phyloP scores from a whole-genome alignment of 23 red algal genomes.

The Cyanidium caldarium region DNA sequence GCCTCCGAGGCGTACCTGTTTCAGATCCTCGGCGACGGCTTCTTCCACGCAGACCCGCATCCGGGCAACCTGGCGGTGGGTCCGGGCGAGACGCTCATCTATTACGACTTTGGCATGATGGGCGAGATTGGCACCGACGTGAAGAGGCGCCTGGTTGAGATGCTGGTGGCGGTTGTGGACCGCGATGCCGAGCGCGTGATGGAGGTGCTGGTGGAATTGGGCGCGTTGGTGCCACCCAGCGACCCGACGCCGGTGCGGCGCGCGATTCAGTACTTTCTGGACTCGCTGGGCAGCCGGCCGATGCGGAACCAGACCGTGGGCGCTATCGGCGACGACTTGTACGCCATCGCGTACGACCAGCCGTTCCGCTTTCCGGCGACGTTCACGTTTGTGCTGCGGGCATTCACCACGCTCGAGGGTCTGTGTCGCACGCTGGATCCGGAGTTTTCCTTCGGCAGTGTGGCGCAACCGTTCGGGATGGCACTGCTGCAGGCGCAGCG shows the following conservation, averaged over 20 bases:
- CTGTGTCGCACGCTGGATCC: slow-evolving; percentile 34
- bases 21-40: slow-evolving; percentile 63
- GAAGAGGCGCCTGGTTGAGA: slow-evolving; percentile 39
- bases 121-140: slow-evolving; percentile 30
- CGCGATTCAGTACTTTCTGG: slow-evolving; percentile 64
- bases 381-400: slow-evolving; percentile 62
- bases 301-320: slow-evolving; percentile 62
- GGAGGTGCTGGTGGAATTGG: slow-evolving; percentile 41
- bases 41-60: slow-evolving; percentile 86
- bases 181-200: slow-evolving; percentile 56
- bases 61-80: slow-evolving; percentile 63
- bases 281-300: slow-evolving; percentile 37
- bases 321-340: slow-evolving; percentile 73
- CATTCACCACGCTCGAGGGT: slow-evolving; percentile 56
- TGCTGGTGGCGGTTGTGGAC: slow-evolving; percentile 54
- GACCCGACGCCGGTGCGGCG: slow-evolving; percentile 49
- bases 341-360: slow-evolving; percentile 50
- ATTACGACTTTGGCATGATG: slow-evolving; percentile 89
- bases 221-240: slow-evolving; percentile 24
- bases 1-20: slow-evolving; percentile 33
- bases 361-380: slow-evolving; percentile 68
- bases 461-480: slow-evolving; percentile 51
- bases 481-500: slow-evolving; percentile 39
- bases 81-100: slow-evolving; percentile 37
- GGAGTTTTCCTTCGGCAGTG: slow-evolving; percentile 44